phyloP scores from a whole-genome alignment of 2,329 filamentous ascomycete genomes.

The Lasiodiplodia citricola region DNA sequence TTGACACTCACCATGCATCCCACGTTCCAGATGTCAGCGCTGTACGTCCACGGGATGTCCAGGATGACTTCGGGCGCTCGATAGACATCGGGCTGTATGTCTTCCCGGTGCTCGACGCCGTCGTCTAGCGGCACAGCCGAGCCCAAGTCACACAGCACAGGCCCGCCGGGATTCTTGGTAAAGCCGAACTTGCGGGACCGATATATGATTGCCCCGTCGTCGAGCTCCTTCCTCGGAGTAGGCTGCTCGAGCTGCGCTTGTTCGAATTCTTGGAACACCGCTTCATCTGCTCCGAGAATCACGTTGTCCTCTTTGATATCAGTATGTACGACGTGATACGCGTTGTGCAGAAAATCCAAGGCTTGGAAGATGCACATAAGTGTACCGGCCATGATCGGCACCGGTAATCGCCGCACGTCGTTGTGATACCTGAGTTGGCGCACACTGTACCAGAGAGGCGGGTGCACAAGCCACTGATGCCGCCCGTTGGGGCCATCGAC shows the following conservation, averaged over 20 bases:
- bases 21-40: constrained; percentile 48
- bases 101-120: constrained; percentile 33
- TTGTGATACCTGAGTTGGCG: background rate
- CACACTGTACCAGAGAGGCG: constrained; percentile 18
- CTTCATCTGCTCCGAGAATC: constrained; percentile 43
- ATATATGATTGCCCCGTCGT: constrained; percentile 42
- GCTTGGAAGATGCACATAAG: constrained; percentile 48
- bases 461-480: constrained; percentile 15
- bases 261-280: constrained; percentile 44
- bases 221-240: constrained; percentile 44
- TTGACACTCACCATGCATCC: constrained; percentile 41
- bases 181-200: constrained; percentile 41
- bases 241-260: constrained; percentile 43
- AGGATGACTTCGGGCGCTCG: constrained; percentile 47
- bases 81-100: constrained; percentile 44
- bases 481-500: constrained; percentile 5
- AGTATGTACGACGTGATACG: constrained; percentile 53
- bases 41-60: constrained; percentile 42
- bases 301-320: constrained; percentile 54
- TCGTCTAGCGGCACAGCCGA: constrained; percentile 36
- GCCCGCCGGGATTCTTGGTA: constrained; percentile 40
- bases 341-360: constrained; percentile 50
- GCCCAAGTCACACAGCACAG: constrained; percentile 43
- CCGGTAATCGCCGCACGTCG: constrained; percentile 8
- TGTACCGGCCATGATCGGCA: background rate